Evolutionary conservation across 495 filamentous ascomycete genomes (phyloP).

Genomic region (Cetradonia linearis): DNA sequence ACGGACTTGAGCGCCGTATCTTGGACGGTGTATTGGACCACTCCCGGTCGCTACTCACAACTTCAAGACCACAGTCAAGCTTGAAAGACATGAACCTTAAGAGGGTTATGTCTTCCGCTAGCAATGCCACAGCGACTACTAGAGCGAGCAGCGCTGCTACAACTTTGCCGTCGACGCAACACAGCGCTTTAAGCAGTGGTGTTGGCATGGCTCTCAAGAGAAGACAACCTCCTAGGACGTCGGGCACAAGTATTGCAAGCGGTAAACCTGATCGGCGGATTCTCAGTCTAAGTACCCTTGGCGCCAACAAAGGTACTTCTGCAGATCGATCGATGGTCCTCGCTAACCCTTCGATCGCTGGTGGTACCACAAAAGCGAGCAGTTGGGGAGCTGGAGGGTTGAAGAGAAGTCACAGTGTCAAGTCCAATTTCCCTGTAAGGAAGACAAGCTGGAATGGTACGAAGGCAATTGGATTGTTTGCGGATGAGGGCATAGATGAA

Average conservation of each 20-base stretch:
- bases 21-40: slow-evolving; percentile 93
- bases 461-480: slow-evolving; percentile 27
- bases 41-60: slow-evolving; percentile 65
- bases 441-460: slow-evolving; percentile 68
- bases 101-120: slow-evolving; percentile 49
- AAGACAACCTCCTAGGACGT: slow-evolving; percentile 30
- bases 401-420: slow-evolving; percentile 63
- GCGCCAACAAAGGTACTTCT: slow-evolving; percentile 54
- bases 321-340: slow-evolving; percentile 43
- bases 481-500: slow-evolving; percentile 26
- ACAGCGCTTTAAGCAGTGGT: slow-evolving; percentile 38
- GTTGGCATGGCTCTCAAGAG: slow-evolving; percentile 46
- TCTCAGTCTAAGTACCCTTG: slow-evolving; percentile 79
- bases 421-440: slow-evolving; percentile 49
- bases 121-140: slow-evolving; percentile 36
- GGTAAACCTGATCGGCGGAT: slow-evolving; percentile 55
- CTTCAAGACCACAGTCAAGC: slow-evolving; percentile 41
- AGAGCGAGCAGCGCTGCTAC: slow-evolving; percentile 30
- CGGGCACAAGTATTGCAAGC: slow-evolving; percentile 37
- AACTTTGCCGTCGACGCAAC: slow-evolving; percentile 29
- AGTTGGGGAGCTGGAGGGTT: slow-evolving; percentile 38
- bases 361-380: slow-evolving; percentile 23
- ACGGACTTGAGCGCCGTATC: slow-evolving; percentile 80
- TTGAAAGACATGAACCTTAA: slow-evolving; percentile 61
- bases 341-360: slow-evolving; percentile 42